Evolutionary conservation across 1,284 basidiomycete genomes (phyloP).

Genomic region (Ustilago vetiveriae): DNA sequence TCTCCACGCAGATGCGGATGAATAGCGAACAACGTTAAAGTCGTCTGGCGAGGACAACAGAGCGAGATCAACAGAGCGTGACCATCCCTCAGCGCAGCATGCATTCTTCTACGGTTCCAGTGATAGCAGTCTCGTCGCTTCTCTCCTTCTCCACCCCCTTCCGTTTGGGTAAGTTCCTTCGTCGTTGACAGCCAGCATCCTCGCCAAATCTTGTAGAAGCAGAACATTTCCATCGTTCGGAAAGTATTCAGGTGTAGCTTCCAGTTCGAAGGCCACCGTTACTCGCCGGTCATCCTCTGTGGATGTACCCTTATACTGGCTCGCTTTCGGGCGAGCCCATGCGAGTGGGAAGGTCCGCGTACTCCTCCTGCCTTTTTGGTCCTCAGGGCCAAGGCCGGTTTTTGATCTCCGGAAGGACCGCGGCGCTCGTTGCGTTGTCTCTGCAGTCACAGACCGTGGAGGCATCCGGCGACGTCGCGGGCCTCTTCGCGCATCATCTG

Average conservation of each 20-base stretch:
- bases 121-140: background rate
- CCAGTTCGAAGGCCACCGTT: slow-evolving; percentile 65
- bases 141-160: background rate
- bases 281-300: slow-evolving; percentile 48
- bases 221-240: background rate
- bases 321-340: slow-evolving; percentile 29
- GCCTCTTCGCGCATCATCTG: slow-evolving; percentile 36
- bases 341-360: slow-evolving; percentile 67
- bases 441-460: slow-evolving; percentile 1
- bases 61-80: slow-evolving; percentile 31
- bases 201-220: background rate
- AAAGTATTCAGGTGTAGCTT: slow-evolving; percentile 18
- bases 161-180: slow-evolving; percentile 23
- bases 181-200: background rate
- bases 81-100: background rate
- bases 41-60: slow-evolving; percentile 19
- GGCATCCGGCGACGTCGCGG: slow-evolving; percentile 11
- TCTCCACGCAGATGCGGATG: background rate
- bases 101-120: background rate
- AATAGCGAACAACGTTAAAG: background rate
- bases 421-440: slow-evolving; percentile 6
- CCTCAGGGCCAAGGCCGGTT: slow-evolving; percentile 24
- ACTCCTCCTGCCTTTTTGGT: slow-evolving; percentile 59
- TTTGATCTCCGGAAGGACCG: slow-evolving; percentile 38
- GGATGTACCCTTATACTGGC: slow-evolving; percentile 21